Evolutionary conservation across 805 yeast species (phyloP), one percentile per base, ranked within the genome.

Genomic region (Candida andamanensis): DNA sequence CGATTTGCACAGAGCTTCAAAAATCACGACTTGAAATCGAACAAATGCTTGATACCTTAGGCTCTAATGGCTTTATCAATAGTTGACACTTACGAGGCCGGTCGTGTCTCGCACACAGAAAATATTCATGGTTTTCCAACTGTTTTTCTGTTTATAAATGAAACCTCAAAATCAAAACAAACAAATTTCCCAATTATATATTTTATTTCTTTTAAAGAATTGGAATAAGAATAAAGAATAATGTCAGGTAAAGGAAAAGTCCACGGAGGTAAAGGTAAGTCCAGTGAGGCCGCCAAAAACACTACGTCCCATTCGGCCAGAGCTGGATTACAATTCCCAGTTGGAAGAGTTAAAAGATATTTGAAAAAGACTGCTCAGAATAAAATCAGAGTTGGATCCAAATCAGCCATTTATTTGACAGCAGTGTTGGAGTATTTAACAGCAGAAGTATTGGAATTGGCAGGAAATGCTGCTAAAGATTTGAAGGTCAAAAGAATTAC

Each of bases 401-500:
- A 64, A 63, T 72, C 96, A 26, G 97, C 99, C 30, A 90, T 90
- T 42, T 90, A 90, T 61, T 72, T 90, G 45, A 89, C 97, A 35
- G 95, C 97, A 14, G 97, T 90, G 26, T 76, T 90, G 46, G 97
- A 90, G 64, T 90, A 90, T 67, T 71, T 90, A 55, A 87, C 97
- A 33, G 97, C 97, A 23, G 97, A 90, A 71, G 95, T 90, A 30
- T 74, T 90, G 52, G 97, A 90, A 70, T 73, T 90, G 74, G 97
- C 97, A 37, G 97, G 97, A 65, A 90, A 90, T 59, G 97, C 97
- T 22, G 97, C 97, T 28, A 87, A 90, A 62, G 97, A 90, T 56
- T 72, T 86, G 59, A 85, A 85, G 60, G 92, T 86, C 48, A 87
- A 89, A 67, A 86, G 97, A 80, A 89, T 89, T 59, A 87, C 95